These are phyloP conservation scores for Acer saccharum DNA, from an alignment of 345 rosid species.

Conservation along the genomic window DNA sequence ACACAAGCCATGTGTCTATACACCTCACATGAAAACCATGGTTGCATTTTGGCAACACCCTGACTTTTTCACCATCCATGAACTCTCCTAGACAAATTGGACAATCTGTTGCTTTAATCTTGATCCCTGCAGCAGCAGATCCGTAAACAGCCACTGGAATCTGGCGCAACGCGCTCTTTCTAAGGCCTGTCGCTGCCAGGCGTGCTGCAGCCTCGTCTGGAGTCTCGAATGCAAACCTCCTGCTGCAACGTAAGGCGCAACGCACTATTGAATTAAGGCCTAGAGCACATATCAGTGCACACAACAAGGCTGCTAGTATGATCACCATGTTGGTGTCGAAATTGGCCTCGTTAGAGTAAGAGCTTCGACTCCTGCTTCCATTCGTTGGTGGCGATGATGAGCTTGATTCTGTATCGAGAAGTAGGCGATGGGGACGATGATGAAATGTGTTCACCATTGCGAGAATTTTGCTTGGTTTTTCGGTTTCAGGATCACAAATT, in stretches of 20 bases:
- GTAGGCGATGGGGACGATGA: conserved; percentile 47
- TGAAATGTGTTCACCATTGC: conserved; percentile 23
- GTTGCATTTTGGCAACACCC: conserved; percentile 69
- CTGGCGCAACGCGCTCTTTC: conserved; percentile 56
- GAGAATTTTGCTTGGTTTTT: neutral
- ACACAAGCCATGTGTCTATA: conserved; percentile 65
- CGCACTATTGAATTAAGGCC: conserved; percentile 66
- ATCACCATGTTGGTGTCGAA: conserved; percentile 83
- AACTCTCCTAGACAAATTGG: conserved; percentile 76
- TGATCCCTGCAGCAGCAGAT: conserved; percentile 35
- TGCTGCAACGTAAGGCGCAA: conserved; percentile 61
- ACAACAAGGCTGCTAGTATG: conserved; percentile 67
- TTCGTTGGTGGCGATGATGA: conserved; percentile 8
- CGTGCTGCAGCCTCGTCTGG: conserved; percentile 35
- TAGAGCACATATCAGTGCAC: conserved; percentile 61
- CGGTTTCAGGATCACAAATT: neutral
- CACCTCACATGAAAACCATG: conserved; percentile 78
- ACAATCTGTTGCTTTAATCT: conserved; percentile 62
- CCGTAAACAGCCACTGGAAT: conserved; percentile 60
- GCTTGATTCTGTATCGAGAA: conserved; percentile 34
- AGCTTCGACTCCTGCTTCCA: conserved; percentile 26
- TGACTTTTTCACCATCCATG: conserved; percentile 61
- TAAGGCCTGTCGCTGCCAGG: conserved; percentile 46
- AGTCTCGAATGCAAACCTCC: conserved; percentile 44
- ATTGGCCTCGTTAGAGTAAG: conserved; percentile 44